A percentile compares a stretch with the other conserved stretches of the same genome.
Evolutionary conservation across 352 stramenopile species (phyloP).

Genomic region (Phytophthora syringae): DNA sequence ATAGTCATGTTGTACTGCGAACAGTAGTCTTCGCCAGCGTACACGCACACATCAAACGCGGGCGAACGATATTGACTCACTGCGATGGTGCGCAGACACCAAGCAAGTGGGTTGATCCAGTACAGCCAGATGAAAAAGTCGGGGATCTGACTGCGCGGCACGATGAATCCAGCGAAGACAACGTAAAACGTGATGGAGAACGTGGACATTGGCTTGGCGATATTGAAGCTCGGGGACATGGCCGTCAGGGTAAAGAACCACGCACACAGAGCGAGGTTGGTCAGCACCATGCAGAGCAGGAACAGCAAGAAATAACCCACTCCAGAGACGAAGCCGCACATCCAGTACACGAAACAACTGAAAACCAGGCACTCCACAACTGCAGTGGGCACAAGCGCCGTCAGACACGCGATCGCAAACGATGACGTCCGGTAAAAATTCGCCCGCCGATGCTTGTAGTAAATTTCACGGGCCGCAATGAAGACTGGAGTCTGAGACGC

Average conservation of each 20-base stretch:
- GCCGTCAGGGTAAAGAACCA: conserved; percentile 38
- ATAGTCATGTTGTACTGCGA: conserved; percentile 32
- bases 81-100: conserved; percentile 40
- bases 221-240: conserved; percentile 25
- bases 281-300: conserved; percentile 23
- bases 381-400: conserved; percentile 31
- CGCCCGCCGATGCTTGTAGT: conserved; percentile 70
- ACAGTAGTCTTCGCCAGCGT: conserved; percentile 35
- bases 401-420: conserved; percentile 50
- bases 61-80: conserved; percentile 48
- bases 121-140: conserved; percentile 63
- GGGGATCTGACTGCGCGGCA: conserved; percentile 38
- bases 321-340: conserved; percentile 60
- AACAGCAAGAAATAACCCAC: conserved; percentile 23
- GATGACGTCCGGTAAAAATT: conserved; percentile 68
- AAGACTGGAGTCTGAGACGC: conserved; percentile 67
- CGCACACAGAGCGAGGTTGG: conserved; percentile 14
- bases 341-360: conserved; percentile 78
- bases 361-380: conserved; percentile 65
- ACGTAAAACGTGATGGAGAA: conserved; percentile 43
- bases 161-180: conserved; percentile 52
- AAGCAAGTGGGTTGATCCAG: conserved; percentile 60
- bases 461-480: conserved; percentile 55
- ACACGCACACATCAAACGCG: conserved; percentile 35
- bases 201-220: conserved; percentile 35